Base-by-base conservation (phyloP, 768 basidiomycete species). In the Rhizopogon vinicolor region DNA sequence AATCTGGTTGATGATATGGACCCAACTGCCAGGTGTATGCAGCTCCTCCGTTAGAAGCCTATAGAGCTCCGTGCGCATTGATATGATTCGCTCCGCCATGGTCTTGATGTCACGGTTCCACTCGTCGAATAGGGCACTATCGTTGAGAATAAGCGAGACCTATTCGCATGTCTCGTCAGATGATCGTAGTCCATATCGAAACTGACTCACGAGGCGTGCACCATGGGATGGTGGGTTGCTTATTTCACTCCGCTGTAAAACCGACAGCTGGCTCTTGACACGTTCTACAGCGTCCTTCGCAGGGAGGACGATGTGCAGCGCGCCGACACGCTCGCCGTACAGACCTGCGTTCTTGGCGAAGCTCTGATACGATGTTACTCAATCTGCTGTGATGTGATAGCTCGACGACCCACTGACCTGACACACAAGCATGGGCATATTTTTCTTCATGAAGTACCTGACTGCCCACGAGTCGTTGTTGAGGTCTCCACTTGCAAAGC, bases 261-360 rank as follows among this genome's bases (percentile, higher is more conserved):
- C 93, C 44, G 93, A 91, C 33, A 97, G 74, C 74, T 97, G 95
- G 63, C 89, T 92, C 75, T 84, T 35, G 18, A 97, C 83, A 37
- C 85, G 78, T 22, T 75, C 76, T 46, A 87, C 88, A 46, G 87
- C 79, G 44, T 91, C 91, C 63, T 78, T 69, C 58, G 75, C 72
- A 40, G 78, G 70, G 8, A 86, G 78, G 35, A 97, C 80, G 52
- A 98, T 68, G 71, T 97, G 94, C 58, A 98, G 75, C n/a, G 93
- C 93, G 18, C 95, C 95, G 43, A 96, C 83, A 10, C 95, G 91
- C 73, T 98, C 93, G 22, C 92, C 89, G 68, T 98, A 98, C 68
- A 98, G 68, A 18, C 95, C 96, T 28, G 93, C 93, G 66, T 96
- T 96, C 79, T 96, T 95, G 31, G 97, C 96, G 74, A 97, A 99